A percentile compares a stretch with the other conserved stretches of the same genome.
These are phyloP conservation scores for Passiflora organensis DNA, from an alignment of 345 rosid species.

Conservation along the genomic window DNA sequence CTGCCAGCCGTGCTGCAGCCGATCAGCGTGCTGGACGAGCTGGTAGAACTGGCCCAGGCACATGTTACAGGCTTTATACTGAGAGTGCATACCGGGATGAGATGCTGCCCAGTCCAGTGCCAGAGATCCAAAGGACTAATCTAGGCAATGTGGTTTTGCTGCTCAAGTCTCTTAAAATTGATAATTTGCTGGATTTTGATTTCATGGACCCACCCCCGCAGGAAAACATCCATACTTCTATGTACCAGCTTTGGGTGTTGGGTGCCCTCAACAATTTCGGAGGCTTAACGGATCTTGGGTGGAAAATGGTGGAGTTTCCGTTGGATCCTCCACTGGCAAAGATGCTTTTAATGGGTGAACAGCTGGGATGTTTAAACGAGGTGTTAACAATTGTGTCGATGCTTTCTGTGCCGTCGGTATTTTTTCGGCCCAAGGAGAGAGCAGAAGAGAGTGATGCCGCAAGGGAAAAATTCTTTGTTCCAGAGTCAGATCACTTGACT, in stretches of 20 bases:
- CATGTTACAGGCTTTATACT: constrained; percentile 88
- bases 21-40: constrained; percentile 99
- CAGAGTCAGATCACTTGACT: constrained; percentile 91
- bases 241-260: constrained; percentile 98
- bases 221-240: constrained; percentile 93
- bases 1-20: constrained; percentile 93
- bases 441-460: constrained; percentile 96
- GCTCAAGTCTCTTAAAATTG: constrained; percentile 87
- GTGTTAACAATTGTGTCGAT: constrained; percentile 95
- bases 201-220: constrained; percentile 99
- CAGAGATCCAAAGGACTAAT: constrained; percentile 97
- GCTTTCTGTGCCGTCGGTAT: constrained; percentile 98
- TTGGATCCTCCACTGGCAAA: constrained; percentile 97
- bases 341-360: constrained; percentile 96
- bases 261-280: constrained; percentile 95
- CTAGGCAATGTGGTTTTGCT: constrained; percentile 90
- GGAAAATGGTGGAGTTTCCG: constrained; percentile 99
- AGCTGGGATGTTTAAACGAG: constrained; percentile 70
- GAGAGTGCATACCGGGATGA: constrained; percentile 90
- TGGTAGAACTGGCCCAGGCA: constrained; percentile 98
- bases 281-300: constrained; percentile 74
- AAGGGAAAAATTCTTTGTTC: constrained; percentile 83
- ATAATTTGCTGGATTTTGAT: constrained; percentile 87
- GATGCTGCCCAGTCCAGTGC: constrained; percentile 84
- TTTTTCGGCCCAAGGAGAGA: constrained; percentile 93